phyloP scores from a whole-genome alignment of 164 flowering plant species.

The Stephania yunnanensis region DNA sequence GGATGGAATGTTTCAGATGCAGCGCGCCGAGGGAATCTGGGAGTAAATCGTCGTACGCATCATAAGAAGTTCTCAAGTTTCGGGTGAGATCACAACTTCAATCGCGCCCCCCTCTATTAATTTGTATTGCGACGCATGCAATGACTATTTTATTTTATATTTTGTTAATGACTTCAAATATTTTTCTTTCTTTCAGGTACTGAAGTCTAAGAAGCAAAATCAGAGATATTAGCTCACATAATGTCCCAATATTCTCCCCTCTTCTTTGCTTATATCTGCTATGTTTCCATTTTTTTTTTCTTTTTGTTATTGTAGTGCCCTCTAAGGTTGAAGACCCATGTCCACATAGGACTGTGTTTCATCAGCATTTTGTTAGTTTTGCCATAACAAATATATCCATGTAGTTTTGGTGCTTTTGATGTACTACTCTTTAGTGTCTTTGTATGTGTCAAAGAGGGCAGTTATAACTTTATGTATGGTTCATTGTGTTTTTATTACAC shows the following conservation, averaged over 20 bases:
- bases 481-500: constrained; percentile 21
- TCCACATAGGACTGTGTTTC: constrained; percentile 19
- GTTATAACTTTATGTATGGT: constrained; percentile 17
- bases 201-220: constrained; percentile 21
- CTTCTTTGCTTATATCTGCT: neutral
- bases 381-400: constrained; percentile 20
- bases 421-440: constrained; percentile 18
- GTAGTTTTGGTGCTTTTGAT: constrained; percentile 22
- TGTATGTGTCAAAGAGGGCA: constrained; percentile 22
- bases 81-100: neutral
- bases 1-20: constrained; percentile 98
- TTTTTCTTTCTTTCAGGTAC: constrained; percentile 27
- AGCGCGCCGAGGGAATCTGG: constrained; percentile 73
- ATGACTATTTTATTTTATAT: no score
- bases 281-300: constrained; percentile 11
- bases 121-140: neutral
- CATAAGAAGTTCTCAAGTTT: neutral
- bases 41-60: constrained; percentile 17
- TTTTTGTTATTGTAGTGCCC: constrained; percentile 6
- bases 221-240: constrained; percentile 17
- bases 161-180: neutral
- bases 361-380: constrained; percentile 31
- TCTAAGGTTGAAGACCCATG: constrained; percentile 21
- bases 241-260: constrained; percentile 14
- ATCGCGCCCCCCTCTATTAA: no score